Conservation (phyloP, 352 stramenopile species). For the Phytophthora palmivora region DNA sequence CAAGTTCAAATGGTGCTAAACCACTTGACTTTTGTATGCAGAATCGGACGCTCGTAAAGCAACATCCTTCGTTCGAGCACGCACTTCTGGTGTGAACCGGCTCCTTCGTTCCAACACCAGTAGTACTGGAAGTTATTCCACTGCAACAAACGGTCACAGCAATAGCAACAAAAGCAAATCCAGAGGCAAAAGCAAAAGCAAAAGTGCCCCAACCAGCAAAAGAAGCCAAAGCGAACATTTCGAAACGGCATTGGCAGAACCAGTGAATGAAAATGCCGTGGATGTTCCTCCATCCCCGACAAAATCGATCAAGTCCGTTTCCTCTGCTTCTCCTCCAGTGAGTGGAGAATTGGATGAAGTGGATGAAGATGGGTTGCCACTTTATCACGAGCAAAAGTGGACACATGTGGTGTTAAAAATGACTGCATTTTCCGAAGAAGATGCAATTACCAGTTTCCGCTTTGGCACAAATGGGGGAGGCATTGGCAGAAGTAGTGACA, state of each 20-base stretch:
- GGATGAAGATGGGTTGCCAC: conserved; percentile 35
- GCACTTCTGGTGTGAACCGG: conserved; percentile 70
- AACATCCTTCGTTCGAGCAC: conserved; percentile 58
- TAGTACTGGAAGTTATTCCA: conserved; percentile 30
- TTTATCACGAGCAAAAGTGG: conserved; percentile 58
- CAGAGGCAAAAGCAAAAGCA: conserved; percentile 18
- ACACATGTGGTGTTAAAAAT: conserved; percentile 86
- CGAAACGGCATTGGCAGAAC: conserved; percentile 9
- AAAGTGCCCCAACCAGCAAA: conserved; percentile 36
- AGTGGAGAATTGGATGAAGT: conserved; percentile 28
- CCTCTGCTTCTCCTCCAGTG: conserved; percentile 15
- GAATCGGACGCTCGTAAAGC: conserved; percentile 58
- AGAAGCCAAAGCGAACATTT: conserved; percentile 10
- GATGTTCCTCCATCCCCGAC: conserved; percentile 18
- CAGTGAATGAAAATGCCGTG: conserved; percentile 22
- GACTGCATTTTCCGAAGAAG: conserved; percentile 79
- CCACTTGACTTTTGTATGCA: conserved; percentile 13
- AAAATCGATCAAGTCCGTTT: conserved; percentile 16
- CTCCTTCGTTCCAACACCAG: conserved; percentile 57
- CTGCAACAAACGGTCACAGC: conserved; percentile 9
- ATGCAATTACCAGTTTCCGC: conserved; percentile 77
- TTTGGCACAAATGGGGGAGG: conserved; percentile 59
- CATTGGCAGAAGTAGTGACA: conserved; percentile 59
- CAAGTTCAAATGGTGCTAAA: conserved; percentile 8
- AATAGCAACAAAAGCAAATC: conserved; percentile 19